phyloP scores from a whole-genome alignment of 208 protist genomes.

The Naegleria fowleri region DNA sequence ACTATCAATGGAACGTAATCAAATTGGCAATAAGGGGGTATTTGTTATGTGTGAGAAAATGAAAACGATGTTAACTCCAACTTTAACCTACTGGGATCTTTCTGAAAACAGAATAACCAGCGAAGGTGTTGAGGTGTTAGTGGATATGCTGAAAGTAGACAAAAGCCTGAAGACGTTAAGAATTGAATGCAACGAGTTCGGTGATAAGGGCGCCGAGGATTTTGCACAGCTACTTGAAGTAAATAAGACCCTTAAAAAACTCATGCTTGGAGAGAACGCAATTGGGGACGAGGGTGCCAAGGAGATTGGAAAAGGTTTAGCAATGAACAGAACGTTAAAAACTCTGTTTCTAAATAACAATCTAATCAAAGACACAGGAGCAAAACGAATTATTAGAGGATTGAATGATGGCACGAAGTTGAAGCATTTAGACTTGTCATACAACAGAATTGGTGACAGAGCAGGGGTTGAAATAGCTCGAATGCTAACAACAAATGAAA shows the following conservation, averaged over 20 bases:
- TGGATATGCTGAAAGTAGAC: background rate
- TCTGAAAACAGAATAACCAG: constrained; percentile 2
- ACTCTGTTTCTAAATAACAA: constrained; percentile 71
- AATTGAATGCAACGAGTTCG: constrained; percentile 50
- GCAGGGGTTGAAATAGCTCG: constrained; percentile 20
- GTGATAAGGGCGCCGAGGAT: constrained; percentile 44
- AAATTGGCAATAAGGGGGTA: background rate
- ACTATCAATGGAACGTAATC: constrained; percentile 15
- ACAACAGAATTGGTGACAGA: constrained; percentile 23
- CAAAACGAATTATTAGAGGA: constrained; percentile 59
- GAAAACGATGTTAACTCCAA: background rate
- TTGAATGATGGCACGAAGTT: constrained; percentile 29
- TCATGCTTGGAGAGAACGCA: constrained; percentile 57
- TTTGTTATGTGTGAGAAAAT: background rate
- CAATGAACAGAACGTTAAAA: constrained; percentile 57
- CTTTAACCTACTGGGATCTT: background rate
- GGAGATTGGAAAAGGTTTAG: constrained; percentile 54
- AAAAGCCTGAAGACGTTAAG: constrained; percentile 3
- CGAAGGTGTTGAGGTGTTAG: background rate
- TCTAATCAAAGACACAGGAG: constrained; percentile 60
- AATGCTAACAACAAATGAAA: constrained; percentile 43
- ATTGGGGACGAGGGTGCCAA: constrained; percentile 56
- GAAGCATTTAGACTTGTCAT: background rate
- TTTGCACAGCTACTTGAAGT: constrained; percentile 63
- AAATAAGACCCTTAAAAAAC: constrained; percentile 54